Evolutionary conservation across 2,329 filamentous ascomycete species (phyloP), one percentile per base, ranked within the genome.

Genomic region (Penicillium sp.): DNA sequence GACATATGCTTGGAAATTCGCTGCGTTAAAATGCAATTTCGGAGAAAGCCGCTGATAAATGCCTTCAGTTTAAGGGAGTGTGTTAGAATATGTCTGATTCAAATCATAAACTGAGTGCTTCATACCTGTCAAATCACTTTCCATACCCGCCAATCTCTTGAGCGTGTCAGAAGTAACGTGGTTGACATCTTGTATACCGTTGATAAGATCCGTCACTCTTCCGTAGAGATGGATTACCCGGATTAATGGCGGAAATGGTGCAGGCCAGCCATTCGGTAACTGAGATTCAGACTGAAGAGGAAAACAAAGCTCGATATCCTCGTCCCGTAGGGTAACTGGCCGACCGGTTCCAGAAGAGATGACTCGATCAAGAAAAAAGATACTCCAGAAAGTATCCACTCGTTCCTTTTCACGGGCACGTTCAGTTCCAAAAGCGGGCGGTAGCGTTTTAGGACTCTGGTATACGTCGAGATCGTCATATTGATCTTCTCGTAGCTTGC

Each of bases 271-370:
- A 7, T 86, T 87, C 0, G 80, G 71, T 1, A 79, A 71, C 52
- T 80, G 74, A 0, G 78, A 77, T 58, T 86, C 81, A 26, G 81
- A 79, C 47, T 85, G 72, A 5, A 81, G 78, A 3, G 84, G 84
- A 46, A 96, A 89, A 1, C 85, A 84, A 7, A 96, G 81, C 71
- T 96, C 92, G 62, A 93, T 93, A 64, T 96, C 92, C 59, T 91
- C 88, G 68, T 96, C 91, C 49, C 89, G 86, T 29, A 96, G 81
- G 0, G 91, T 96, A 11, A 93, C 92, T 0, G 91, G 89, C 16
- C 92, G 83, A 10, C 92, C 92, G 0, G 91, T 95, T 0, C 92
- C 92, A 0, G 90, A 93, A 0, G 92, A 96, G 26, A 96, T 93
- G 60, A 93, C 88, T 21, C 92, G 84, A 67, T 96, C 92, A 1